A percentile compares a stretch with the other conserved stretches of the same genome.
phyloP scores from a whole-genome alignment of 2,329 filamentous ascomycete genomes.

The Fusarium guadeloupense region DNA sequence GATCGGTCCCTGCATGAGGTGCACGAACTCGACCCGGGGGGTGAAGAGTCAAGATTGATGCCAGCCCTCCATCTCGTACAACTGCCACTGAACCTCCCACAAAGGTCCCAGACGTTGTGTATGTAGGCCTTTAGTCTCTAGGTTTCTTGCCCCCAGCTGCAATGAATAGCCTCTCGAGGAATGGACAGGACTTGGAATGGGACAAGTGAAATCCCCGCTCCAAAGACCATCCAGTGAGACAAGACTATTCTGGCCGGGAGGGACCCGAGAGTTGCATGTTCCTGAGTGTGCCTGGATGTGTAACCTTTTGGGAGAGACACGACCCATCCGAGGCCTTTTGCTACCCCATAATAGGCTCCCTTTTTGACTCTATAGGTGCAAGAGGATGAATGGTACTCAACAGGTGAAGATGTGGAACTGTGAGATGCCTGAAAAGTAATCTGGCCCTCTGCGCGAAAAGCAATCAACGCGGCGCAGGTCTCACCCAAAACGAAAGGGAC shows the following conservation, averaged over 20 bases:
- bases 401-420: slow-evolving; percentile 37
- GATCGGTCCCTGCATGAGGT: slow-evolving; percentile 40
- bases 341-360: slow-evolving; percentile 28
- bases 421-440: slow-evolving; percentile 10
- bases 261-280: slow-evolving; percentile 29
- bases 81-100: slow-evolving; percentile 14
- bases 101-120: slow-evolving; percentile 13
- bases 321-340: slow-evolving; percentile 19
- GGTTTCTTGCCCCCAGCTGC: slow-evolving; percentile 36
- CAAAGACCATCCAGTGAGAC: slow-evolving; percentile 45
- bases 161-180: slow-evolving; percentile 36
- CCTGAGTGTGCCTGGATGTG: slow-evolving; percentile 33
- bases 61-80: slow-evolving; percentile 26
- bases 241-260: slow-evolving; percentile 39
- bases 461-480: slow-evolving; percentile 35
- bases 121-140: slow-evolving; percentile 10
- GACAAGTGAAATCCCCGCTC: slow-evolving; percentile 38
- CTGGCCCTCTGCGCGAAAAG: slow-evolving; percentile 26
- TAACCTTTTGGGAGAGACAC: slow-evolving; percentile 23
- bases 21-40: slow-evolving; percentile 32
- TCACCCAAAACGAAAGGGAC: slow-evolving; percentile 29
- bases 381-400: slow-evolving; percentile 15
- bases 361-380: neutral
- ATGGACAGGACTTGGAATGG: slow-evolving; percentile 42
- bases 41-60: slow-evolving; percentile 18